Conservation (phyloP, 805 yeast genomes). For the Saitoella complicata region DNA sequence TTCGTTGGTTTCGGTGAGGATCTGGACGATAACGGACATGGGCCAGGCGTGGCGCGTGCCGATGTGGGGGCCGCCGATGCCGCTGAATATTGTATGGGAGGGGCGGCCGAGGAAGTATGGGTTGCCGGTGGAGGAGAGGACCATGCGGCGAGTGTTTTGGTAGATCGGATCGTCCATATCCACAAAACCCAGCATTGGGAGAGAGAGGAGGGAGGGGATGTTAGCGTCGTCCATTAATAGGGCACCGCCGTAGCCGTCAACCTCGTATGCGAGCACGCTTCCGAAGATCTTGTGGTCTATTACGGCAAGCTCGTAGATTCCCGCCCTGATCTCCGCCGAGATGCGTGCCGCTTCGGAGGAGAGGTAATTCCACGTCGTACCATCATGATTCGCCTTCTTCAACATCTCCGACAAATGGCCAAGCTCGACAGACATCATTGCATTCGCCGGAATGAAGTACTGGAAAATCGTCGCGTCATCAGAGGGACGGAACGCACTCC, state of each 20-base stretch:
- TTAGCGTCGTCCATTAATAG: slow-evolving; percentile 77
- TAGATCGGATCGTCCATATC: slow-evolving; percentile 39
- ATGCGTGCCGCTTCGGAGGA: slow-evolving; percentile 21
- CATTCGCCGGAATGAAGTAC: slow-evolving; percentile 73
- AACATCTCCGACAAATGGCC: slow-evolving; percentile 22
- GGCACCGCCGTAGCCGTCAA: slow-evolving; percentile 69
- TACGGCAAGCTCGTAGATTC: slow-evolving; percentile 48
- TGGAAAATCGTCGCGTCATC: slow-evolving; percentile 76
- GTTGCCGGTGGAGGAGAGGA: slow-evolving; percentile 50
- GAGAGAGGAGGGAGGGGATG: slow-evolving; percentile 55
- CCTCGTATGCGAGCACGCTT: slow-evolving; percentile 69
- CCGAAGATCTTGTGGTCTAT: slow-evolving; percentile 57
- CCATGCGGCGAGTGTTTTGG: slow-evolving; percentile 65
- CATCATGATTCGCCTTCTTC: slow-evolving; percentile 9
- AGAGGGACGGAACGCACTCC: slow-evolving; percentile 76
- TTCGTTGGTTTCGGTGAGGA: slow-evolving; percentile 60
- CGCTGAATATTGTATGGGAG: slow-evolving; percentile 31
- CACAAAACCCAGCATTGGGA: slow-evolving; percentile 64
- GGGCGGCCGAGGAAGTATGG: slow-evolving; percentile 59
- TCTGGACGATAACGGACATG: slow-evolving; percentile 60
- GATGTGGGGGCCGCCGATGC: slow-evolving; percentile 84
- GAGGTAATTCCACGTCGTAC: slow-evolving; percentile 11
- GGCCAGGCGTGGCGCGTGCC: slow-evolving; percentile 82
- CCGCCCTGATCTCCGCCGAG: slow-evolving; percentile 31
- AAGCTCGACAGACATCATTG: slow-evolving; percentile 54